These are phyloP conservation scores for Beverwykella pulmonaria DNA, from an alignment of 495 filamentous ascomycete species.

Conservation along the genomic window DNA sequence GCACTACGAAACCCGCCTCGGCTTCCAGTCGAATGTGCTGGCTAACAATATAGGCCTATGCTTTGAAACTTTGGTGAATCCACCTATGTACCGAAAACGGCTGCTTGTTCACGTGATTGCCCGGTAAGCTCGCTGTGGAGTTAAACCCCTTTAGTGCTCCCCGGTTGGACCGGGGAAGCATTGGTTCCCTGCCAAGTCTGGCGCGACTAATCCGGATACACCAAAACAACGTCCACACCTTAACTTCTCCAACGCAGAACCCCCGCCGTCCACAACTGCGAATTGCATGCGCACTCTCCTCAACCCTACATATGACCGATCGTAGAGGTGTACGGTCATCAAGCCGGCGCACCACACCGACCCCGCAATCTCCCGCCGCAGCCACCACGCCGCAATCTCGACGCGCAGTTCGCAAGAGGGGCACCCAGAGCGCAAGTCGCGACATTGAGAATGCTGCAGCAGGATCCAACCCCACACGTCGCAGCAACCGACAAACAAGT, in stretches of 20 bases:
- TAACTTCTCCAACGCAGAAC: background rate
- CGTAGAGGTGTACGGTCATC: constrained; percentile 33
- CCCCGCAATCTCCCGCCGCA: constrained; percentile 23
- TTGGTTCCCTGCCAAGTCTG: no score
- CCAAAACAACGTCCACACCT: background rate
- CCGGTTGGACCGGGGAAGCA: no score
- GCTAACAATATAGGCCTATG: no score
- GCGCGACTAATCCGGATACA: background rate
- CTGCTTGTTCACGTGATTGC: no score
- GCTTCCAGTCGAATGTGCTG: no score
- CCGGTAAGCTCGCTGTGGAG: no score
- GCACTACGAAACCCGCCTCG: no score
- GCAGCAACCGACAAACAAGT: constrained; percentile 43
- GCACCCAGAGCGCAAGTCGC: constrained; percentile 49
- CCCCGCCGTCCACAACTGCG: background rate
- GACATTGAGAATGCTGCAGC: constrained; percentile 40
- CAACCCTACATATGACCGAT: constrained; percentile 41
- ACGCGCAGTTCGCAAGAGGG: constrained; percentile 28
- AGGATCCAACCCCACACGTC: constrained; percentile 18
- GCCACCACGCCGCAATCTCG: constrained; percentile 36
- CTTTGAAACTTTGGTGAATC: no score
- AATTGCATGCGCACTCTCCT: background rate
- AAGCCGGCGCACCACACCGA: constrained; percentile 27
- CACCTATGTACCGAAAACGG: background rate
- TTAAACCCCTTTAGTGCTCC: no score